Evolutionary conservation across 2,329 filamentous ascomycete species (phyloP).

Genomic region (Podosphaera leucotricha): DNA sequence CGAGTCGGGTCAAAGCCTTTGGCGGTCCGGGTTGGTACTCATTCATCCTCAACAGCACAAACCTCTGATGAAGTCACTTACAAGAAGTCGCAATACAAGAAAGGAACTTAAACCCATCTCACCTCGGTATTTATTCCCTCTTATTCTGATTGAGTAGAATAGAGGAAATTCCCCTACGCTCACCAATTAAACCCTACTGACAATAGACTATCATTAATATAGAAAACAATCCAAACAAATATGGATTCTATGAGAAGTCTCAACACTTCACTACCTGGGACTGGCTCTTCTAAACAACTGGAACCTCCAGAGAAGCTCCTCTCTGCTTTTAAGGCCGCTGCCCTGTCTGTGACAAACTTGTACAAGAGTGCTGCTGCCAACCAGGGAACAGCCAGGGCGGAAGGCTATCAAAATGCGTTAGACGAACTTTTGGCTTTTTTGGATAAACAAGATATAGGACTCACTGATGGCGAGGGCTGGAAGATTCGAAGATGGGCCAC

Average conservation of each 20-base stretch:
- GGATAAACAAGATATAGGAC: constrained; percentile 56
- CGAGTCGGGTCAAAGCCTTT: neutral
- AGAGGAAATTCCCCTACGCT: neutral
- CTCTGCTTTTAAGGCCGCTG: constrained; percentile 76
- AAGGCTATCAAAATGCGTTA: constrained; percentile 84
- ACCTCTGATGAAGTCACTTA: constrained; percentile 3
- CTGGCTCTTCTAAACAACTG: constrained; percentile 19
- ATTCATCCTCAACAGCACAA: neutral
- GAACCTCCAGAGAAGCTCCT: constrained; percentile 44
- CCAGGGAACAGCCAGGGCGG: constrained; percentile 47
- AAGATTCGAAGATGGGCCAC: constrained; percentile 39
- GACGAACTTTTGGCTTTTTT: constrained; percentile 74
- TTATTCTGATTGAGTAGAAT: neutral
- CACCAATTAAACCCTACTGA: neutral
- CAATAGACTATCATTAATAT: neutral
- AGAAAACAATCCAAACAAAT: constrained; percentile 3
- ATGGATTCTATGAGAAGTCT: constrained; percentile 44
- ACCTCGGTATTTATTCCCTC: neutral
- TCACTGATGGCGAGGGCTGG: constrained; percentile 56
- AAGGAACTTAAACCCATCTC: neutral
- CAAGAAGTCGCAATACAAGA: neutral
- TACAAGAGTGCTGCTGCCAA: constrained; percentile 77
- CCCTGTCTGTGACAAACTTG: constrained; percentile 81
- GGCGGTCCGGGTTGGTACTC: neutral
- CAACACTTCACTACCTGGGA: constrained; percentile 33